Percentiles rank a stretch among this genome's conserved stretches.
Conservation (phyloP, 2,329 filamentous ascomycete species). For the Chrysosporium keratinophilum region DNA sequence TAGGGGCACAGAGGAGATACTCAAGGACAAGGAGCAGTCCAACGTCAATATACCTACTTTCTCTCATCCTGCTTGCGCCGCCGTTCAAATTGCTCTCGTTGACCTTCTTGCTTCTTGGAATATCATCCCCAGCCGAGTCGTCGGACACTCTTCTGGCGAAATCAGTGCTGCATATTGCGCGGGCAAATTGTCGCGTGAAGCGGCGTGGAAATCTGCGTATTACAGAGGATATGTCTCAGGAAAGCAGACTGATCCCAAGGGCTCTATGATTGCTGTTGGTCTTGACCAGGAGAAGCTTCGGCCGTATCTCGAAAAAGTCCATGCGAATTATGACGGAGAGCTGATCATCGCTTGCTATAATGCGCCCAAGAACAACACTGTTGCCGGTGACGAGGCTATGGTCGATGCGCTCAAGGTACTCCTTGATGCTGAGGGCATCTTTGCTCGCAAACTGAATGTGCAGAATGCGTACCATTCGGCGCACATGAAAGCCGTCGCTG, state of each 20-base stretch:
- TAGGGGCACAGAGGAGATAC: slow-evolving; percentile 19
- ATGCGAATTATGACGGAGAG: neutral
- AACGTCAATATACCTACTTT: slow-evolving; percentile 22
- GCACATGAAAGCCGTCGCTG: slow-evolving; percentile 19
- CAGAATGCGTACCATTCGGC: slow-evolving; percentile 29
- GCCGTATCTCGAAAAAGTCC: slow-evolving; percentile 5
- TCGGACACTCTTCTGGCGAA: slow-evolving; percentile 27
- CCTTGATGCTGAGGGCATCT: slow-evolving; percentile 19
- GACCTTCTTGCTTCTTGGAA: slow-evolving; percentile 23
- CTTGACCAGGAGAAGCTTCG: slow-evolving; percentile 7
- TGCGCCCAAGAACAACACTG: slow-evolving; percentile 22
- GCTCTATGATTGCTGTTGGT: slow-evolving; percentile 17
- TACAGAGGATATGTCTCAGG: slow-evolving; percentile 16
- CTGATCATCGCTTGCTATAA: slow-evolving; percentile 20
- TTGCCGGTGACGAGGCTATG: slow-evolving; percentile 20
- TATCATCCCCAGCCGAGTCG: slow-evolving; percentile 20
- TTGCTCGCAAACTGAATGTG: slow-evolving; percentile 19
- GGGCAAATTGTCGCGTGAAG: slow-evolving; percentile 14
- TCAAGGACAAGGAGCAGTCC: slow-evolving; percentile 15
- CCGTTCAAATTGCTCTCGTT: slow-evolving; percentile 25
- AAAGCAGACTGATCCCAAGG: slow-evolving; percentile 6
- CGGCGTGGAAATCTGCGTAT: slow-evolving; percentile 18
- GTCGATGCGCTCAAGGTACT: slow-evolving; percentile 27
- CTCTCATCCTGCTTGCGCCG: slow-evolving; percentile 25
- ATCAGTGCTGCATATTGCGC: slow-evolving; percentile 25